A percentile compares a stretch with the other conserved stretches of the same genome.
Evolutionary conservation across 805 yeast species (phyloP).

Genomic region (Metschnikowia lochheadii): DNA sequence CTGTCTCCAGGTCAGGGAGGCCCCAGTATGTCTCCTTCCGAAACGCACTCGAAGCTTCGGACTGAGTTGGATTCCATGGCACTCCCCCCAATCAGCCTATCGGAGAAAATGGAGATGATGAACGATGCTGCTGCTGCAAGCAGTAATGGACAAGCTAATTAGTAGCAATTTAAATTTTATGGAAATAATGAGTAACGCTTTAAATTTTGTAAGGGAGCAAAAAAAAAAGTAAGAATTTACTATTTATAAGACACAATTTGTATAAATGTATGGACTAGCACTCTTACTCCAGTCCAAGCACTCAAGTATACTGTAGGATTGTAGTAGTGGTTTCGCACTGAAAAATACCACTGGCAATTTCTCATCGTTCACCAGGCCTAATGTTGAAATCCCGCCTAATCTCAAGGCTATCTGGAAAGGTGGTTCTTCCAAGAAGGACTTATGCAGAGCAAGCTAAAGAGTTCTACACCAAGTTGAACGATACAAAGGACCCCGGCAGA

Average conservation of each 20-base stretch:
- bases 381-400: constrained; percentile 3
- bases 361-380: neutral
- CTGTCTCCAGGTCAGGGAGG: neutral
- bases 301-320: no score
- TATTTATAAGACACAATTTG: neutral
- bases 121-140: constrained; percentile 11
- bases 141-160: neutral
- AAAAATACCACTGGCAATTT: neutral
- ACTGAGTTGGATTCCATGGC: constrained; percentile 9
- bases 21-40: neutral
- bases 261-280: neutral
- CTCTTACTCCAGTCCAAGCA: no score
- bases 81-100: constrained; percentile 40
- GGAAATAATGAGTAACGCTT: neutral
- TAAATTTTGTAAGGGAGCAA: neutral
- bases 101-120: constrained; percentile 42
- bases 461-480: constrained; percentile 52
- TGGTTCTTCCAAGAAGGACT: neutral
- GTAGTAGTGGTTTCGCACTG: neutral
- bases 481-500: constrained; percentile 64
- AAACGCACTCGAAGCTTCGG: neutral
- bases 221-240: neutral
- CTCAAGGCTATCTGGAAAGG: neutral
- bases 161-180: neutral
- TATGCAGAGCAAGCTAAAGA: constrained; percentile 28